Evolutionary conservation across 2,329 filamentous ascomycete genomes (phyloP), one percentile per base, ranked within the genome.

Genomic region (Sphaerulina musiva): DNA sequence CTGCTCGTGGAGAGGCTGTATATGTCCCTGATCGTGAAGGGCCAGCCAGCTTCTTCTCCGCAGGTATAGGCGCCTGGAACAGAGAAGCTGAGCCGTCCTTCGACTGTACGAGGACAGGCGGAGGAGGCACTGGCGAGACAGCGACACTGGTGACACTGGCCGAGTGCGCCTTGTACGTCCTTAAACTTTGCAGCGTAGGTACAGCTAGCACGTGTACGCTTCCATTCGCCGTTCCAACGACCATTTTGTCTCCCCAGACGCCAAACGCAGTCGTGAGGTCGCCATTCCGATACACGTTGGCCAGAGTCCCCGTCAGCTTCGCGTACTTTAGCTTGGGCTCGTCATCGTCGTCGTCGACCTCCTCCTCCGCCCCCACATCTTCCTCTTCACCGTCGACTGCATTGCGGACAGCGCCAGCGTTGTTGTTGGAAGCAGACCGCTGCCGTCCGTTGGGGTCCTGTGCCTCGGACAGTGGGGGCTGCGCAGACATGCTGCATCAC

Each of bases 201-300:
- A 97, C 73, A 60, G 89, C 86, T 45, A 96, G 75, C 58, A 95
- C 85, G 76, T 98, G 87, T 66, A 97, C 92, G 66, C 93, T 95
- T 65, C 93, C 93, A 73, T 95, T 95, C 71, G 98, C 92, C 32
- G 93, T 96, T 61, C 92, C 93, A 63, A 95, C 78, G 59, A 96
- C 89, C 92, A 97, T 95, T 76, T 97, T 97, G 76, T 98, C 92
- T 49, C 92, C 92, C 40, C 87, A 87, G 47, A 95, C 89, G 47
- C 95, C 74, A 69, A 95, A 95, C 7, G 88, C 78, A 71, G 91
- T 96, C 26, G 92, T 96, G 63, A 90, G 89, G 79, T 98, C 93
- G 63, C 89, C 91, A 45, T 51, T 51, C 55, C 90, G 85, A 74
- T 98, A 98, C 34, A 96, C 81, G 42, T 86, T 77, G 26, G 80